Evolutionary conservation across 2,329 filamentous ascomycete genomes (phyloP).

Genomic region (Mollisia scopiformis): DNA sequence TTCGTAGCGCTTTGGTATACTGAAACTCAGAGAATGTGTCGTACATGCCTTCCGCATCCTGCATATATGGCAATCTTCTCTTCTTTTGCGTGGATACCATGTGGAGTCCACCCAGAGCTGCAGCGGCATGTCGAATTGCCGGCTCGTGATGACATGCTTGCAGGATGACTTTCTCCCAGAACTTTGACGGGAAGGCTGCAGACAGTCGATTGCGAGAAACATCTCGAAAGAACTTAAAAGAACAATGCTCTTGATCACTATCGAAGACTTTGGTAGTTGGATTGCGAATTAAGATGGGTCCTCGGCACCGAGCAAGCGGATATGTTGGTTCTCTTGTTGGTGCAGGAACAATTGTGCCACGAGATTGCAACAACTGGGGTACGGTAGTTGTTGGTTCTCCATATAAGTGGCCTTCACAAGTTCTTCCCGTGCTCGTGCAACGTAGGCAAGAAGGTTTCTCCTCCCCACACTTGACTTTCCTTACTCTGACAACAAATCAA

Average conservation of each 20-base stretch:
- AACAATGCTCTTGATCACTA: background rate
- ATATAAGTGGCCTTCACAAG: background rate
- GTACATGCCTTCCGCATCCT: background rate
- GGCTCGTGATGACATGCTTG: background rate
- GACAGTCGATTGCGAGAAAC: background rate
- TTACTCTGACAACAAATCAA: background rate
- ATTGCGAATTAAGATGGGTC: background rate
- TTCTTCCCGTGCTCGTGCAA: background rate
- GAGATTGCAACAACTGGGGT: too few species aligned
- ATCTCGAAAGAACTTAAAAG: background rate
- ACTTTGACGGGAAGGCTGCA: background rate
- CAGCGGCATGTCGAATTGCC: background rate
- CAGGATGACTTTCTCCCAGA: background rate
- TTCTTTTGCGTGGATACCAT: background rate
- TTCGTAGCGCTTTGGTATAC: background rate
- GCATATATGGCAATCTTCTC: background rate
- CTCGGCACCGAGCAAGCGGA: background rate
- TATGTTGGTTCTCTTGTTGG: too few species aligned
- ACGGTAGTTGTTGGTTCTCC: background rate
- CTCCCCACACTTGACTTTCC: background rate
- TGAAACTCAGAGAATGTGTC: background rate
- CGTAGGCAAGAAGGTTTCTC: background rate
- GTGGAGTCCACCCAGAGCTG: background rate
- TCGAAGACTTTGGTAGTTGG: background rate
- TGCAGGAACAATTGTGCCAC: too few species aligned